Conservation (phyloP, 768 basidiomycete species). For the Naganishia randhawae region DNA sequence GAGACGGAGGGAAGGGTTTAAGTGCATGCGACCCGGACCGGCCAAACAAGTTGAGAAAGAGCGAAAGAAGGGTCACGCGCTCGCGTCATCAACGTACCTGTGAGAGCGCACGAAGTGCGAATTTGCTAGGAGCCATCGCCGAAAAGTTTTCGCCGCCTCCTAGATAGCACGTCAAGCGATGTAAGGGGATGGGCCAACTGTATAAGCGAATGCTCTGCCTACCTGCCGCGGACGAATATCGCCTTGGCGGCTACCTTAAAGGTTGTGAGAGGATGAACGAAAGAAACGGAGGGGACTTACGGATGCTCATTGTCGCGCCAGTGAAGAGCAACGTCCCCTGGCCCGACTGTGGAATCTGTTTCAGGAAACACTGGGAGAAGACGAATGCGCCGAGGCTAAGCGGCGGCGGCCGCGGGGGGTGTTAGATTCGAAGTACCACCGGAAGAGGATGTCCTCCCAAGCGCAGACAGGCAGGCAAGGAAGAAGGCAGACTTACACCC, state of each 20-base stretch:
- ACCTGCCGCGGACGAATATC: too few relatives aligned
- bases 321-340: slow-evolving; percentile 39
- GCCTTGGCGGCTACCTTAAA: too few relatives aligned
- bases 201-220: too few relatives aligned
- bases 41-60: too few relatives aligned
- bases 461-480: neutral
- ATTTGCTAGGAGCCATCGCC: slow-evolving; percentile 39
- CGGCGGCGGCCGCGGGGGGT: neutral
- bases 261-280: neutral
- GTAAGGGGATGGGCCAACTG: too few relatives aligned
- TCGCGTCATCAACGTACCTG: slow-evolving; percentile 27
- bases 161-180: too few relatives aligned
- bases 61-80: too few relatives aligned
- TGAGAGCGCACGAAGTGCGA: slow-evolving; percentile 38
- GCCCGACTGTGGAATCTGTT: neutral
- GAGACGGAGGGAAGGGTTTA: too few relatives aligned
- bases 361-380: slow-evolving; percentile 39
- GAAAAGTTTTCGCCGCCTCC: slow-evolving; percentile 23
- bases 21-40: too few relatives aligned
- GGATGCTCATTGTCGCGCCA: slow-evolving; percentile 43
- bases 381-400: slow-evolving; percentile 39
- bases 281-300: slow-evolving; percentile 3
- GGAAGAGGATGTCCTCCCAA: neutral
- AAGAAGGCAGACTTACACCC: slow-evolving; percentile 37
- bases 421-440: too few relatives aligned